These are phyloP conservation scores for Neurospora terricola DNA, from an alignment of 495 filamentous ascomycete genomes.

Conservation along the genomic window DNA sequence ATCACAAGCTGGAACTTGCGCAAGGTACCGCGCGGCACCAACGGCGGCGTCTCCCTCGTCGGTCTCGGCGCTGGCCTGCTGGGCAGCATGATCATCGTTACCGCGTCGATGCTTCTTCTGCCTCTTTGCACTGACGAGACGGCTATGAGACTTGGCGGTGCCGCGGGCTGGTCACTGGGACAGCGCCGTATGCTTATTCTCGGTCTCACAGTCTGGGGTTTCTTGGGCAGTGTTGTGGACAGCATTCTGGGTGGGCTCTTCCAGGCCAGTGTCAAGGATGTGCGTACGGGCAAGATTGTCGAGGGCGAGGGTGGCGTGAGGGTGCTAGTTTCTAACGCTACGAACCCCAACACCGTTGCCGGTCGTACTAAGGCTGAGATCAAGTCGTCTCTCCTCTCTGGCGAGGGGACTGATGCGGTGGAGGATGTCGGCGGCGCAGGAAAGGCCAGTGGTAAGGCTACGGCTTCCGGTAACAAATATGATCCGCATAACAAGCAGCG, in stretches of 20 bases:
- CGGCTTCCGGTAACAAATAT: constrained; percentile 22
- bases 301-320: constrained; percentile 78
- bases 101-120: constrained; percentile 51
- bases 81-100: constrained; percentile 63
- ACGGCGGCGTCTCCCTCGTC: constrained; percentile 72
- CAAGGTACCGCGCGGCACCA: constrained; percentile 79
- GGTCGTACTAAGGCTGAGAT: constrained; percentile 22
- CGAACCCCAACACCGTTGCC: constrained; percentile 9
- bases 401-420: constrained; percentile 25
- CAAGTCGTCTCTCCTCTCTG: constrained; percentile 26
- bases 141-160: constrained; percentile 22
- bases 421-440: constrained; percentile 7
- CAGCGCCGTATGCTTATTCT: constrained; percentile 47
- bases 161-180: constrained; percentile 32
- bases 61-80: constrained; percentile 66
- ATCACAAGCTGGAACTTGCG: constrained; percentile 70
- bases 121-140: constrained; percentile 53
- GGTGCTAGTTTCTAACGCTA: constrained; percentile 41
- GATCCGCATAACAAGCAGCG: constrained; percentile 34
- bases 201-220: constrained; percentile 58
- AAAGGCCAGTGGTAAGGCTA: constrained; percentile 7
- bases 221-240: constrained; percentile 73
- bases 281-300: constrained; percentile 72
- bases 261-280: constrained; percentile 81
- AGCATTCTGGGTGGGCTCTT: constrained; percentile 76